Evolutionary conservation across 2,329 filamentous ascomycete genomes (phyloP).

Genomic region (Colletotrichum sp.): DNA sequence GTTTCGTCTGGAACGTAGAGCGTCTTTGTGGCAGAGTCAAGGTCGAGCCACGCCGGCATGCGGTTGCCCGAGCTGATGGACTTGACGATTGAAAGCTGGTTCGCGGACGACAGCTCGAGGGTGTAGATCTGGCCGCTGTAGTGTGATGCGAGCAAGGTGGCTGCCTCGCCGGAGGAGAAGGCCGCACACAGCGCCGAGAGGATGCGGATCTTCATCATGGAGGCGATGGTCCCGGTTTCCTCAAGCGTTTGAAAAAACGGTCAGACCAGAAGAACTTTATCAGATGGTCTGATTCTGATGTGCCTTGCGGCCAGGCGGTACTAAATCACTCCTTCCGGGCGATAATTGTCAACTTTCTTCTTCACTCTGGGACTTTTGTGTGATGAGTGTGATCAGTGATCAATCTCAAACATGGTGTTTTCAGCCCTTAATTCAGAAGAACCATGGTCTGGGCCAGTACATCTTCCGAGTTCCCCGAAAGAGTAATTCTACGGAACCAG

Average conservation of each 20-base stretch:
- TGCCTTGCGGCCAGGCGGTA: background rate
- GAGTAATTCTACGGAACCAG: background rate
- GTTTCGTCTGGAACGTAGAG: conserved; percentile 43
- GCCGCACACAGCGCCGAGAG: background rate
- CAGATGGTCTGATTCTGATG: background rate
- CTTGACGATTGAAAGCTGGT: conserved; percentile 30
- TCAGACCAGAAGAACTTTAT: background rate
- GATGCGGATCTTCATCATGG: background rate
- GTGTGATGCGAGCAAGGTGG: conserved; percentile 40
- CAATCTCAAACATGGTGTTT: background rate
- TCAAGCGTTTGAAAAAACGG: background rate
- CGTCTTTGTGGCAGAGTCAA: conserved; percentile 32
- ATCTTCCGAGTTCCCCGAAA: background rate
- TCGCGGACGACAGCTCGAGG: conserved; percentile 32
- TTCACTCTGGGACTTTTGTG: background rate
- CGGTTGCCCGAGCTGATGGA: conserved; percentile 34
- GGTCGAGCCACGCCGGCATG: conserved; percentile 42
- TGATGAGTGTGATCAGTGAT: background rate
- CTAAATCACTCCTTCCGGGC: background rate
- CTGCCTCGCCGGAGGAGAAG: background rate
- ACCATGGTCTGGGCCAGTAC: background rate
- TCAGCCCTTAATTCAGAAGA: background rate
- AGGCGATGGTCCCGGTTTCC: background rate
- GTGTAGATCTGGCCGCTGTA: conserved; percentile 44
- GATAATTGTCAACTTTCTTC: background rate